Conservation (phyloP, 140 eudicot species). For the Flaveria floridana region DNA sequence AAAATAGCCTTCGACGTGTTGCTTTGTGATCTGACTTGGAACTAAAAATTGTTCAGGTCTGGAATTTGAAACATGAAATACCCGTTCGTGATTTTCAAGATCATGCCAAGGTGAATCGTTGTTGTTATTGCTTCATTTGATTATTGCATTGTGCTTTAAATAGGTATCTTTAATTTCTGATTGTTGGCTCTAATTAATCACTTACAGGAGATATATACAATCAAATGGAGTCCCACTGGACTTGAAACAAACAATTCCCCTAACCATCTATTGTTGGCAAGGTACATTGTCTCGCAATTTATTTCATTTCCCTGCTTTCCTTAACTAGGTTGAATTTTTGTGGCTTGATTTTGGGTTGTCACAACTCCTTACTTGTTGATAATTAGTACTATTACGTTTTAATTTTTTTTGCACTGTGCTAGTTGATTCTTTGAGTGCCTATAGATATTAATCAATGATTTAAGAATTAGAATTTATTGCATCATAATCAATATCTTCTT, state of each 20-base stretch:
- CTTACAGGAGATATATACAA: constrained; percentile 44
- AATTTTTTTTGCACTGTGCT: not conserved
- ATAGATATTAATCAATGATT: not conserved
- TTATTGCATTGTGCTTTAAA: not conserved
- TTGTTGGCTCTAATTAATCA: not conserved
- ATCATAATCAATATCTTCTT: not conserved
- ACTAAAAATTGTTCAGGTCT: constrained; percentile 41
- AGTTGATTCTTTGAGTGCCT: not conserved
- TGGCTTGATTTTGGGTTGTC: too few species aligned
- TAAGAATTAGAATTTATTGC: not conserved
- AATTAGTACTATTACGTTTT: not conserved
- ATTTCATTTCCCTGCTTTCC: not conserved
- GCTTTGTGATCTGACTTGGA: constrained; percentile 3
- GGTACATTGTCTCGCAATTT: constrained; percentile 31
- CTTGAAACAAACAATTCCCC: constrained; percentile 55
- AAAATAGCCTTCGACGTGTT: not conserved
- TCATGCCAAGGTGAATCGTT: constrained; percentile 45
- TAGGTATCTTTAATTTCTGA: not conserved
- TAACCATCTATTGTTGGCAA: constrained; percentile 50
- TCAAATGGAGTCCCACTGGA: constrained; percentile 68
- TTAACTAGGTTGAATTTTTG: not conserved
- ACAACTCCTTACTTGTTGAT: not conserved
- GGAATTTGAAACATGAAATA: constrained; percentile 52
- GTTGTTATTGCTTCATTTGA: not conserved
- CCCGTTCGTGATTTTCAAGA: constrained; percentile 49